phyloP scores from a whole-genome alignment of 176 grass and related monocot species.

The Aegilops longissima region DNA sequence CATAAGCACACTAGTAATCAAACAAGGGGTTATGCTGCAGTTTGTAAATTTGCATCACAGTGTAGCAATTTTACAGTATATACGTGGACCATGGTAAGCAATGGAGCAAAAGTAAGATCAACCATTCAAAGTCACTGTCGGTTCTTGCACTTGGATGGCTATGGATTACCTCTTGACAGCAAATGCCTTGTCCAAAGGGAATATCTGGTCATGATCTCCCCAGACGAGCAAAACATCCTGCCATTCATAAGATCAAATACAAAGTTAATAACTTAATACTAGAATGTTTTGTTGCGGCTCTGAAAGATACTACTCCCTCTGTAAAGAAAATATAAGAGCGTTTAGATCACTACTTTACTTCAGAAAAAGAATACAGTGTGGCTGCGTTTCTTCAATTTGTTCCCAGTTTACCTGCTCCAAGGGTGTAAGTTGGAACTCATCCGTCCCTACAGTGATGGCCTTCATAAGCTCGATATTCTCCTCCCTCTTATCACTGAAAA shows the following conservation, averaged over 20 bases:
- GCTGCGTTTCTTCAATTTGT: not conserved
- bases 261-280: not conserved
- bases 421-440: constrained; percentile 64
- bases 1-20: not conserved
- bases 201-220: constrained; percentile 78
- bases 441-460: constrained; percentile 49
- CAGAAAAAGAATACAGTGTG: not conserved
- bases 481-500: constrained; percentile 55
- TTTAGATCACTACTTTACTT: no score
- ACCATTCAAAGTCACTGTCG: not conserved
- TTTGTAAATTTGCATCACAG: not conserved
- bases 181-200: constrained; percentile 65
- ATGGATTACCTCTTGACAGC: constrained; percentile 54
- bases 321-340: no score
- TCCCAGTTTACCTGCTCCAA: constrained; percentile 46
- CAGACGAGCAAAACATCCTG: constrained; percentile 70
- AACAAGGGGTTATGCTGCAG: not conserved
- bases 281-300: not conserved
- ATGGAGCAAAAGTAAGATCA: not conserved
- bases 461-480: constrained; percentile 68
- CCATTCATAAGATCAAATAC: not conserved
- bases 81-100: not conserved
- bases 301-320: not conserved
- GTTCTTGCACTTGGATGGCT: not conserved
- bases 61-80: not conserved